These are phyloP conservation scores for Fusarium sp. DNA, from an alignment of 2,329 filamentous ascomycete species.

Conservation along the genomic window DNA sequence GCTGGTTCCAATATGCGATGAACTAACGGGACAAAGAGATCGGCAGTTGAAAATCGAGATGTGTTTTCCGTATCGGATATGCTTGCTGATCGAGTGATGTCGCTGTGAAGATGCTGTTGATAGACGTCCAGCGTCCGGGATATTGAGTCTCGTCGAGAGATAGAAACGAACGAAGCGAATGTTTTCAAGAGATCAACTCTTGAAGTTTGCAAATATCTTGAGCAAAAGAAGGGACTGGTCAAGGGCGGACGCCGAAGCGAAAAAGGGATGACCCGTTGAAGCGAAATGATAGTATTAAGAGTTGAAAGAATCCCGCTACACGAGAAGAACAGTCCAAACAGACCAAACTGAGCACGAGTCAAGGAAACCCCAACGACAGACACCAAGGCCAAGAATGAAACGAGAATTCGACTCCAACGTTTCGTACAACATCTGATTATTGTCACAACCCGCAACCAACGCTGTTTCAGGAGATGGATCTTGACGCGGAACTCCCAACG, in stretches of 20 bases:
- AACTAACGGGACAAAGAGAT: constrained; percentile 7
- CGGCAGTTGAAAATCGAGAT: constrained; percentile 2
- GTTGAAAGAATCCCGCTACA: constrained; percentile 4
- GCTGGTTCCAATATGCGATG: background rate
- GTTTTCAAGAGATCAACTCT: constrained; percentile 33
- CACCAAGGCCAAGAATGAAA: constrained; percentile 40
- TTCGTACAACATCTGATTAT: constrained; percentile 45
- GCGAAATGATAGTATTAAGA: constrained; percentile 22
- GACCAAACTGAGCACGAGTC: constrained; percentile 7
- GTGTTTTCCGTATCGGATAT: constrained; percentile 3
- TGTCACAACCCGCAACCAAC: constrained; percentile 37
- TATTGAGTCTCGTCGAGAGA: constrained; percentile 42
- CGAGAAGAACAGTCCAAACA: constrained; percentile 16
- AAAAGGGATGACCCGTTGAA: constrained; percentile 21
- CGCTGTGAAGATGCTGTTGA: constrained; percentile 12
- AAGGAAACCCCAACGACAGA: constrained; percentile 30
- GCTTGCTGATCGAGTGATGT: constrained; percentile 3
- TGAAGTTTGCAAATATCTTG: constrained; percentile 18
- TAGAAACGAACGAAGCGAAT: constrained; percentile 25
- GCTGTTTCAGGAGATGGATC: constrained; percentile 47
- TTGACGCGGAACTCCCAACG: constrained; percentile 37
- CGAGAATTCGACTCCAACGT: constrained; percentile 35
- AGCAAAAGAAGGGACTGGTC: constrained; percentile 13
- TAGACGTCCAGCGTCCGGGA: constrained; percentile 44
- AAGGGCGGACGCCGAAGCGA: constrained; percentile 31